Evolutionary conservation across 306 rosid species (phyloP), one percentile per base, ranked within the genome.

Genomic region (Mimosa pudica): DNA sequence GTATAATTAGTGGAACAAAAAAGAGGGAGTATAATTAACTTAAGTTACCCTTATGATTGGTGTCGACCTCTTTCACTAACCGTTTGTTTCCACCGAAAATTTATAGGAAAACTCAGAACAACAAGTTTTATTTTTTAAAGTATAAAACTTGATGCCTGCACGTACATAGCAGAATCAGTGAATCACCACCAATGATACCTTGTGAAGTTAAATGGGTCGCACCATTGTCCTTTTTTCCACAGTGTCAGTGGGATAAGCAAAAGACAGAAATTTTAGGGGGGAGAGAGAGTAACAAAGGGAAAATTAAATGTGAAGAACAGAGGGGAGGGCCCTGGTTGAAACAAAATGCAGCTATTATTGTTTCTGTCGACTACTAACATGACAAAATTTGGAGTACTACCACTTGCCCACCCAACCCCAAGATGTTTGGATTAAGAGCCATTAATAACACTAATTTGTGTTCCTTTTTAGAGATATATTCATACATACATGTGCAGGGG

Each of bases 271-370:
- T 71, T 49, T 12, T 38, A 52, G 75, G 70, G 75, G 70, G 18
- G 71, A 68, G 20, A 68, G 79, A 73, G 48, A 80, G 69, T 66
- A 76, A 76, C 36, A 71, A 17, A 10, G 62, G 84, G 87, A 4
- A 33, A 30, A 24, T 24, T 24, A 24, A 46, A 2, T 10, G 38
- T 61, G 38, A 4, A 4, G 14, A 24, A 60, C 13, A n/a, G 65
- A 6, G 62, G 78, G 42, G 42, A 88, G 89, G 84, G 52, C 76
- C 87, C 80, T 83, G 89, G 72, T 80, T 83, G 79, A 65, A 73
- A 75, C 88, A 91, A 83, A 84, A 91, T 84, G 79, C 84, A 66
- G 85, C 80, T 73, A 89, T 87, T 83, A 89, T 89, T 89, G 82
- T 79, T 33, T 71, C 78, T 90, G 89, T 92, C 91, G 70, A 75